A percentile compares a stretch with the other conserved stretches of the same genome.
These are phyloP conservation scores for Pisolithus albus DNA, from an alignment of 768 basidiomycete species.

Conservation along the genomic window DNA sequence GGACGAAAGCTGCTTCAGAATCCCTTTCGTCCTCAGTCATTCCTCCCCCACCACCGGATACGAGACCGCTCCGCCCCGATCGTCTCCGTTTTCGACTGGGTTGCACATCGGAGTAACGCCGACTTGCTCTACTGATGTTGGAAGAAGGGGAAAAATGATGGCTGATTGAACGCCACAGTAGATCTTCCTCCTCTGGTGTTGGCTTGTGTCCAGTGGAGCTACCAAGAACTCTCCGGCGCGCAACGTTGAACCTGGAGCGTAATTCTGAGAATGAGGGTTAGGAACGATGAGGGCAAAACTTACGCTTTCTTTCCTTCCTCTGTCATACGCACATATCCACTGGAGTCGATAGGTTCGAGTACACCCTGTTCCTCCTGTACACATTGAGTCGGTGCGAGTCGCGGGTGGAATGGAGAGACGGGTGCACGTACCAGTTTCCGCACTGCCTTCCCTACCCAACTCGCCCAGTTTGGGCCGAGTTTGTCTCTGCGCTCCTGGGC, in stretches of 20 bases:
- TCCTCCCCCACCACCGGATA: neutral
- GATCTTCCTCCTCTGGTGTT: slow-evolving; percentile 27
- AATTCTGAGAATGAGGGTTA: neutral
- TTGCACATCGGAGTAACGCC: neutral
- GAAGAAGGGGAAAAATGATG: slow-evolving; percentile 19
- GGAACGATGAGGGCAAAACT: slow-evolving; percentile 9
- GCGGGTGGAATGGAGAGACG: neutral
- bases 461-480: slow-evolving; percentile 44
- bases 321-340: slow-evolving; percentile 36
- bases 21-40: neutral
- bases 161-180: slow-evolving; percentile 35
- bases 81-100: slow-evolving; percentile 1
- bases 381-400: neutral
- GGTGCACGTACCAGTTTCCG: slow-evolving; percentile 33
- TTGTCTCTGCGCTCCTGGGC: slow-evolving; percentile 38
- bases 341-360: slow-evolving; percentile 29
- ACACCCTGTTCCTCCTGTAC: slow-evolving; percentile 40
- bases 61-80: neutral
- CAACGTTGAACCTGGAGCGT: slow-evolving; percentile 24
- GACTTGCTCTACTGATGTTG: slow-evolving; percentile 2
- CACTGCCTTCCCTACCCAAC: slow-evolving; percentile 41
- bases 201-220: slow-evolving; percentile 18
- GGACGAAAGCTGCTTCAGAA: slow-evolving; percentile 7
- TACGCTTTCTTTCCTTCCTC: slow-evolving; percentile 41
- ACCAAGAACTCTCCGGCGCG: slow-evolving; percentile 28